Percentiles rank a stretch among this genome's conserved stretches.
These are phyloP conservation scores for Salpingoeca rosetta DNA, from an alignment of 78 protist genomes.

Conservation along the genomic window DNA sequence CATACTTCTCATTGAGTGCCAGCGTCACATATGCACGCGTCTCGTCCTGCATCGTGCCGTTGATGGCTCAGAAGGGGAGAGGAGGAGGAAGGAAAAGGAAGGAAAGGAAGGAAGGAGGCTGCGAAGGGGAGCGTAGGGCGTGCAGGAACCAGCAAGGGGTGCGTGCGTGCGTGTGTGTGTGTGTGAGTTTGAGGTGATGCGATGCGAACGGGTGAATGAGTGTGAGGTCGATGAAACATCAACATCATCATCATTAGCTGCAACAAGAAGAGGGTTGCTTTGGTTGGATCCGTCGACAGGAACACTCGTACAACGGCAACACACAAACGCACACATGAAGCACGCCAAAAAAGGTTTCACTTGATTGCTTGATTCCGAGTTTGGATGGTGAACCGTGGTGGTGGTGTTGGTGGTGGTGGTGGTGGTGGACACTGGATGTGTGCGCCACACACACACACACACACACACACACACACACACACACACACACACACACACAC, in stretches of 20 bases:
- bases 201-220: neutral
- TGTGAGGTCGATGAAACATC: neutral
- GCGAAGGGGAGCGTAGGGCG: too few relatives aligned
- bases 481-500: neutral
- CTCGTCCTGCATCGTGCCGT: slow-evolving; percentile 18
- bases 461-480: neutral
- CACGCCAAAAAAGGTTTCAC: too few relatives aligned
- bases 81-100: neutral
- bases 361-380: too few relatives aligned
- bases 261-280: neutral
- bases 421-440: too few relatives aligned
- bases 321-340: neutral
- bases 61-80: neutral
- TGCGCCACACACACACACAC: too few relatives aligned
- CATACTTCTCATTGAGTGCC: slow-evolving; percentile 33
- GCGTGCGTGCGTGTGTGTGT: too few relatives aligned
- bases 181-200: neutral
- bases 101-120: neutral
- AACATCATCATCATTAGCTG: neutral
- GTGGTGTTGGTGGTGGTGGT: too few relatives aligned
- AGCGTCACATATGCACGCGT: slow-evolving; percentile 48
- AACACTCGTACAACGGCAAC: neutral
- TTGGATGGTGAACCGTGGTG: too few relatives aligned
- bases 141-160: too few relatives aligned
- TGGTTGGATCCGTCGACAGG: neutral